Percentiles rank a stretch among this genome's conserved stretches.
These are phyloP conservation scores for Ogataea saltuana DNA, from an alignment of 805 yeast species.

Conservation along the genomic window DNA sequence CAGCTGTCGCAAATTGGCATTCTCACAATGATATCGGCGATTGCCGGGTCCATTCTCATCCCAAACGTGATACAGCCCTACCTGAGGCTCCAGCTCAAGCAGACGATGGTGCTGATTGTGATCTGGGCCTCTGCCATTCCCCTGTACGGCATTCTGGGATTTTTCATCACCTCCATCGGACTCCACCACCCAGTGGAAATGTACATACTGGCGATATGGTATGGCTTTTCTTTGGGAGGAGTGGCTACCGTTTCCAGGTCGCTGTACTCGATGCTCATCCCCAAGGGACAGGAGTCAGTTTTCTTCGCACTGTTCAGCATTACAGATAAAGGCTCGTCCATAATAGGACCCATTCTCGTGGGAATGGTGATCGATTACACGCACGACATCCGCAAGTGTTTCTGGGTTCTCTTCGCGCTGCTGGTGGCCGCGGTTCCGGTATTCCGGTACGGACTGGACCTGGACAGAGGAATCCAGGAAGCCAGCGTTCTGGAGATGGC, in stretches of 20 bases:
- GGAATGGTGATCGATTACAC: conserved; percentile 72
- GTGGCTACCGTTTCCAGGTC: conserved; percentile 69
- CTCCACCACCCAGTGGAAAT: conserved; percentile 65
- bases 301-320: conserved; percentile 75
- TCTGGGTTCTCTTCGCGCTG: conserved; percentile 58
- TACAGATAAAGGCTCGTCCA: conserved; percentile 79
- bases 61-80: conserved; percentile 46
- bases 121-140: conserved; percentile 69
- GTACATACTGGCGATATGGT: conserved; percentile 70
- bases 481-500: conserved; percentile 21
- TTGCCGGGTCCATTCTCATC: conserved; percentile 59
- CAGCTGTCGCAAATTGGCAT: conserved; percentile 66
- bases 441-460: conserved; percentile 49
- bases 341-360: conserved; percentile 71
- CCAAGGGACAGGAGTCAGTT: conserved; percentile 71
- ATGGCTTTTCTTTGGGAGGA: conserved; percentile 76
- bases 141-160: conserved; percentile 68
- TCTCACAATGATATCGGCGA: conserved; percentile 65
- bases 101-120: conserved; percentile 52
- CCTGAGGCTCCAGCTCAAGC: conserved; percentile 46
- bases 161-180: conserved; percentile 55
- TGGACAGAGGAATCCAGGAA: conserved; percentile 57
- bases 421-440: conserved; percentile 58
- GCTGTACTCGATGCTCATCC: conserved; percentile 65
- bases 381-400: conserved; percentile 72